Evolutionary conservation across 768 basidiomycete species (phyloP).

Genomic region (Tricholoma sp.): DNA sequence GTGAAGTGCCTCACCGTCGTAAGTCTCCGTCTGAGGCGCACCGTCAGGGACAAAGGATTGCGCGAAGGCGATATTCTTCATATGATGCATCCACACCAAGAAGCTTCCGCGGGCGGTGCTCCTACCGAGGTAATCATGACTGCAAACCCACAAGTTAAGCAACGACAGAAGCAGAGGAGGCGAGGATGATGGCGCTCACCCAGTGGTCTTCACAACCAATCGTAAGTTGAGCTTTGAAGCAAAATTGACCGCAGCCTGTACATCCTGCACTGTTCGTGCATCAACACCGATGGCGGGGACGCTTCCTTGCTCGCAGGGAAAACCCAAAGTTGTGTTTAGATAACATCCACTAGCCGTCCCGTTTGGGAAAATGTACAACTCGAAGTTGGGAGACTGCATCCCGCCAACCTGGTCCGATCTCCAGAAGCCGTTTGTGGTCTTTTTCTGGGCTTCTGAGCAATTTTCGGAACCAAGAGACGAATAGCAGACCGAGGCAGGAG

Average conservation of each 20-base stretch:
- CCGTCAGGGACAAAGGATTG: slow-evolving; percentile 27
- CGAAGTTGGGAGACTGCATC: slow-evolving; percentile 26
- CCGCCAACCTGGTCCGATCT: slow-evolving; percentile 35
- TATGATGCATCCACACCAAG: slow-evolving; percentile 33
- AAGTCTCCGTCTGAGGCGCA: slow-evolving; percentile 13
- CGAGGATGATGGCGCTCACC: slow-evolving; percentile 6
- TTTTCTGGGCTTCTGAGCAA: slow-evolving; percentile 26
- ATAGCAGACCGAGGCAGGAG: slow-evolving; percentile 37
- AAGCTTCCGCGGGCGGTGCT: slow-evolving; percentile 35
- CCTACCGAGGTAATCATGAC: slow-evolving; percentile 40
- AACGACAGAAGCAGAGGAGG: not conserved
- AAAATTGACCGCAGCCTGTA: slow-evolving; percentile 35
- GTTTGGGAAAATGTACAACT: slow-evolving; percentile 29
- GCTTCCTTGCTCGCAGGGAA: slow-evolving; percentile 37
- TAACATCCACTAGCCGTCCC: slow-evolving; percentile 48
- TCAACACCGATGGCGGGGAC: slow-evolving; percentile 36
- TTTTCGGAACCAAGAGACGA: slow-evolving; percentile 25
- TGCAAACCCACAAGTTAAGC: slow-evolving; percentile 13
- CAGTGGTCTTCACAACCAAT: slow-evolving; percentile 33
- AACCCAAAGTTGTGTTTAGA: slow-evolving; percentile 33
- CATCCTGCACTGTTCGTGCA: slow-evolving; percentile 29
- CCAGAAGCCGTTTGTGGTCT: slow-evolving; percentile 31
- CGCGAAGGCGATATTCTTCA: slow-evolving; percentile 27
- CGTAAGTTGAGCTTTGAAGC: slow-evolving; percentile 29
- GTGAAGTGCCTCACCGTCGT: slow-evolving; percentile 13